Base-by-base conservation (phyloP, 2,329 filamentous ascomycete genomes). In the Pseudohalonectria lignicola region DNA sequence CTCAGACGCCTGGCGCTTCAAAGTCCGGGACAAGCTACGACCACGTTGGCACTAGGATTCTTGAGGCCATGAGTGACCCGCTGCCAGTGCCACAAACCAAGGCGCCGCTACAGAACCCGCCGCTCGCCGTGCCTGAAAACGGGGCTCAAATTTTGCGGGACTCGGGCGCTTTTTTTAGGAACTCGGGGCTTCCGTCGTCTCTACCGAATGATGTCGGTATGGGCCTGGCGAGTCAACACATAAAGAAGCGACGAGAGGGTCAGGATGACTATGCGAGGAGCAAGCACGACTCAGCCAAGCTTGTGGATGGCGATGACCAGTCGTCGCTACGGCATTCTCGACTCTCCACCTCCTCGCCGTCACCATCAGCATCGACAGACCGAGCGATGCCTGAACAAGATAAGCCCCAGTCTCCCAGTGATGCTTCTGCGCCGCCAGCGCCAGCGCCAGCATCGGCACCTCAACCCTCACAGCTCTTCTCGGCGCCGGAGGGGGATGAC, bases 261-360 rank as follows among this genome's bases (percentile, higher is more conserved):
- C 28, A 37, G 11, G 21, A 53, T 31, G 39, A 42, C 31, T 40
- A 49, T 20, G 37, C 49, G 19, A 41, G 36, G 15, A 56, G 62
- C 37, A 69, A 68, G 41, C 66, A 67, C 36, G 69, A 73, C 44
- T 74, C 70, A n/a, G 66, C 59, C 31, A 71, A 68, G 47, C 62
- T 67, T 25, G 47, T 69, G 16, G 64, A 54, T 15, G 45, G 39
- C 1, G 54, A 56, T 13, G 50, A 50, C 6, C 36, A 26, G 10
- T 28, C 36, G 3, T 30, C 35, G 13, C 13, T 39, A 17, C 16
- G 26, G 17, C n/a, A n/a, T n/a, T n/a, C n/a, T n/a, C 36, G 36
- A 21, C 7, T 26, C 8, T 26, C 23, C 23, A 26, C 23, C 23
- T 26, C 23, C 23, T 35, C 39, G 12, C 41, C 43, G 1, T n/a